Percentiles rank a stretch among this genome's conserved stretches.
Conservation (phyloP, 257 asterid species). For the Petunia axillaris region DNA sequence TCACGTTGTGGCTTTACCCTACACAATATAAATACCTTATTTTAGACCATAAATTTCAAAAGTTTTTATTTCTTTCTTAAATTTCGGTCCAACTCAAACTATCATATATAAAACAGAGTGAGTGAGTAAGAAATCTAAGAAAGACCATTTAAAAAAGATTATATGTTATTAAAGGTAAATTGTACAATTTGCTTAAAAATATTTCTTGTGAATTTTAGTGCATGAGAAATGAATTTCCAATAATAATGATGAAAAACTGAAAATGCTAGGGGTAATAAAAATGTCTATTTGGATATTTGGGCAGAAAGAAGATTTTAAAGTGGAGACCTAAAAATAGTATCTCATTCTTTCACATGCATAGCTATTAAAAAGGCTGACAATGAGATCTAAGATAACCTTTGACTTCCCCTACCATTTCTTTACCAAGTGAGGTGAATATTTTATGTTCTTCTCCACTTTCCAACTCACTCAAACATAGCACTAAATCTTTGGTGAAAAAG, state of each 20-base stretch:
- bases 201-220: not conserved
- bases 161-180: no score
- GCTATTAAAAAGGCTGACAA: slow-evolving; percentile 18
- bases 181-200: no score
- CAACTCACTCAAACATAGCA: slow-evolving; percentile 6
- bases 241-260: not conserved
- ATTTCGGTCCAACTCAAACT: no score
- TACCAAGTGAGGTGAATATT: slow-evolving; percentile 21
- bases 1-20: no score
- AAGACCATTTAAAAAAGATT: no score
- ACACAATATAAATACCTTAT: no score
- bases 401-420: not conserved
- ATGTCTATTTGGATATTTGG: not conserved
- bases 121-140: no score
- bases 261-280: not conserved
- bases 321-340: slow-evolving; percentile 20
- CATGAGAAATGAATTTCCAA: not conserved
- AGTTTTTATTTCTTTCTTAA: no score
- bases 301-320: not conserved
- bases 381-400: slow-evolving; percentile 24
- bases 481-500: not conserved
- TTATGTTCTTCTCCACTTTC: slow-evolving; percentile 17
- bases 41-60: no score
- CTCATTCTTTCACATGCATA: slow-evolving; percentile 21
- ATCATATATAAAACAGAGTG: no score